Evolutionary conservation across 257 asterid genomes (phyloP), one percentile per base, ranked within the genome.

Genomic region (Lycium ferocissimum): DNA sequence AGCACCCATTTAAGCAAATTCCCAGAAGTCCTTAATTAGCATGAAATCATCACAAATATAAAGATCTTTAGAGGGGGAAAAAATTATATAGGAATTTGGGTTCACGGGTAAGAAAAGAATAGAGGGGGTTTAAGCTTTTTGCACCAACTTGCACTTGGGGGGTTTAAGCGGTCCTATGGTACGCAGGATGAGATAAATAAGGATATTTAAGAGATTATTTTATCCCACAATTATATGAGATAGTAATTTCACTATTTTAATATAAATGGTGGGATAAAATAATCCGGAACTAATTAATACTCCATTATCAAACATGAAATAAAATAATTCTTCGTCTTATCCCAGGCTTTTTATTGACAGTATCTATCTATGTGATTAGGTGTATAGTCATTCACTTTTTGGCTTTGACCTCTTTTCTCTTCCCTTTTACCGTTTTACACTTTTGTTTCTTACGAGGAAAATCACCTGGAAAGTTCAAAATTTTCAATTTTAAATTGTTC

Each of bases 71-170:
- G 33, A 26, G 33, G 33, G 33, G 33, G 33, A 26, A 56, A 79
- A 5, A 40, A n/a, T n/a, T 2, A 40, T 40, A 45, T 33, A 72
- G 10, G 83, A 72, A 57, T 79, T 72, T 82, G 56, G 59, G 79
- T 61, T 75, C 63, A 79, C 82, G 35, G 90, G 84, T 85, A 86
- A 54, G 89, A 85, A 75, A 84, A 82, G 79, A 66, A 83, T 22
- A 49, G 84, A 89, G 89, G 89, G 89, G 91, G 91, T 88, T 90
- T 80, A 85, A 88, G 91, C 85, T 82, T 86, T 73, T 71, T 43
- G 87, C 78, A 87, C 87, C 85, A 86, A 89, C 90, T 87, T 88
- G 75, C 85, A 86, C 53, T 67, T 63, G 89, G 78, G 89, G 78
- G 92, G 89, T 91, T 85, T 87, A 85, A 86, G 86, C 33, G 33